These are phyloP conservation scores for Uncinocarpus reesii DNA, from an alignment of 2,329 filamentous ascomycete genomes.

Conservation along the genomic window DNA sequence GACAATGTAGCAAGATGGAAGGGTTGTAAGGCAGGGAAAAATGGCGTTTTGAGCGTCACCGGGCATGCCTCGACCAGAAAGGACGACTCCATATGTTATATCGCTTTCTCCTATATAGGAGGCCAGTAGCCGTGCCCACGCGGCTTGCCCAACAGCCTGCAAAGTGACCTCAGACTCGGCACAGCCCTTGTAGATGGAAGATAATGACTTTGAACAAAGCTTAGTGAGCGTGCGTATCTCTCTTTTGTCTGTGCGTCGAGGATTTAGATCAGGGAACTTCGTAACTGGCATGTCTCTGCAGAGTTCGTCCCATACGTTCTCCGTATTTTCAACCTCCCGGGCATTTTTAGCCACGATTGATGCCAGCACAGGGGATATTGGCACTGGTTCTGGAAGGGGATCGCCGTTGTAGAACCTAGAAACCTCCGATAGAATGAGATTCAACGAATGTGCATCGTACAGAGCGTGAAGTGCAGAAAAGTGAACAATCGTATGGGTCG, in stretches of 20 bases:
- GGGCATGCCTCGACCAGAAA: conserved; percentile 59
- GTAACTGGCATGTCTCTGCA: conserved; percentile 49
- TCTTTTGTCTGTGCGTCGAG: conserved; percentile 39
- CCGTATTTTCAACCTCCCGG: conserved; percentile 23
- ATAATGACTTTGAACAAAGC: conserved; percentile 33
- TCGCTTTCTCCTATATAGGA: conserved; percentile 64
- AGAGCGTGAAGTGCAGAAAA: conserved; percentile 66
- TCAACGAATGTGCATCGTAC: conserved; percentile 71
- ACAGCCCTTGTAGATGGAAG: conserved; percentile 47
- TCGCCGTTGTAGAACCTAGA: conserved; percentile 29
- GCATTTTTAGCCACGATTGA: conserved; percentile 36
- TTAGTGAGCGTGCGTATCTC: conserved; percentile 30
- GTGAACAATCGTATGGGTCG: conserved; percentile 29
- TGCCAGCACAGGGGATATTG: conserved; percentile 37
- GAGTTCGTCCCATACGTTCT: conserved; percentile 54
- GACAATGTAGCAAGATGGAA: conserved; percentile 59
- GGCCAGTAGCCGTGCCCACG: conserved; percentile 66
- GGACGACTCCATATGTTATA: conserved; percentile 68
- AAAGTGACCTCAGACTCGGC: conserved; percentile 55
- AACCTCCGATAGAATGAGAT: conserved; percentile 54
- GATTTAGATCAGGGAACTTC: conserved; percentile 66
- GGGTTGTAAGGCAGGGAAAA: conserved; percentile 72
- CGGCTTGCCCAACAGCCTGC: conserved; percentile 63
- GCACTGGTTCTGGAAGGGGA: conserved; percentile 18
- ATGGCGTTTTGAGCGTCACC: conserved; percentile 49